Evolutionary conservation across 148 eudicot species (phyloP).

Genomic region (Pharnaceum exiguum): DNA sequence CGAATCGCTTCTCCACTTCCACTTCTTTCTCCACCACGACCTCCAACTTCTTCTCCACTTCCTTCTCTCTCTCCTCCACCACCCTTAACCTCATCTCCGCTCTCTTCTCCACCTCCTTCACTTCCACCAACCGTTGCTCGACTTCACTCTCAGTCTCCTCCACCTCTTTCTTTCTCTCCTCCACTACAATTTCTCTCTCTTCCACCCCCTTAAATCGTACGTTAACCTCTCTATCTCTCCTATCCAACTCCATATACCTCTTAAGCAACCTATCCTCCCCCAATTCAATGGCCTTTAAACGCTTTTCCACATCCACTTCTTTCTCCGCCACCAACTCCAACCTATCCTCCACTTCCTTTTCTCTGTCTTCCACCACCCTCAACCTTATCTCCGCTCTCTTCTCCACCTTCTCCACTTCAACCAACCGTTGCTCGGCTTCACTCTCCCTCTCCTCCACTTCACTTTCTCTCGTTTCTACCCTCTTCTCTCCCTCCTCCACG

Average conservation of each 20-base stretch:
- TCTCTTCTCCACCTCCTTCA: neutral
- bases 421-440: no score
- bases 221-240: neutral
- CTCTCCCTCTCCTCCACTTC: constrained; percentile 3
- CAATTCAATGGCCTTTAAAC: neutral
- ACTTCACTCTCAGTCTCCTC: neutral
- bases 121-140: neutral
- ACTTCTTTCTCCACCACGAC: neutral
- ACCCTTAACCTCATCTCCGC: neutral
- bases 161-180: neutral
- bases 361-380: neutral
- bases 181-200: neutral
- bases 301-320: neutral
- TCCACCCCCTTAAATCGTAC: neutral
- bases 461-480: constrained; percentile 4
- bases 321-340: constrained; percentile 1
- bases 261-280: neutral
- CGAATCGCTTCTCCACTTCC: neutral
- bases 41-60: neutral
- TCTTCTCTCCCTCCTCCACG: constrained; percentile 3
- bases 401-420: neutral
- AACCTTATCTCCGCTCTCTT: neutral
- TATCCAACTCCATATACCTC: neutral
- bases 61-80: neutral
- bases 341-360: constrained; percentile 2